phyloP scores from a whole-genome alignment of 371 early-diverging fungal genomes.

The Zancudomyces culisetae region DNA sequence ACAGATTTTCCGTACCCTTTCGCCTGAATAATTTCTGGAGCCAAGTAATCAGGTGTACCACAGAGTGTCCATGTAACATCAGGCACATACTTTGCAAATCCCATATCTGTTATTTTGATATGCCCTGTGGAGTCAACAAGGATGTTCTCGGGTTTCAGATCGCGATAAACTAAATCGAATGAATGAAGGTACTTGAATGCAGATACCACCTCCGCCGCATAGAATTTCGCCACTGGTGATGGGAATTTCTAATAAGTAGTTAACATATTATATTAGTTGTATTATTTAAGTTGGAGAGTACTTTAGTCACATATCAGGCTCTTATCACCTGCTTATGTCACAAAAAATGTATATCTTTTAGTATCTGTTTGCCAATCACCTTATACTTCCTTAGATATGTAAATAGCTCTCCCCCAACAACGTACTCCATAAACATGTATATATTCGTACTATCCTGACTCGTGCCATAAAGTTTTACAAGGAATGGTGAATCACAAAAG shows the following conservation, averaged over 20 bases:
- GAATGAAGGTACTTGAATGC: slow-evolving; percentile 74
- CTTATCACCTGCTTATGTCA: too few species aligned
- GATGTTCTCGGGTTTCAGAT: slow-evolving; percentile 86
- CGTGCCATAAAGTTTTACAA: slow-evolving; percentile 82
- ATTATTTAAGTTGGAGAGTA: too few species aligned
- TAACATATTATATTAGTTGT: too few species aligned
- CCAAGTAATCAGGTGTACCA: slow-evolving; percentile 98
- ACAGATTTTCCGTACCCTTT: slow-evolving; percentile 90
- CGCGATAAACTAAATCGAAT: slow-evolving; percentile 84
- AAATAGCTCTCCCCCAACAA: slow-evolving; percentile 90
- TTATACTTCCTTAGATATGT: slow-evolving; percentile 41
- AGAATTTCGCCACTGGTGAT: slow-evolving; percentile 69
- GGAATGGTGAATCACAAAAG: slow-evolving; percentile 71
- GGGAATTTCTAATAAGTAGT: slow-evolving; percentile 52
- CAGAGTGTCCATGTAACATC: slow-evolving; percentile 94
- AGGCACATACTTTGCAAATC: slow-evolving; percentile 91
- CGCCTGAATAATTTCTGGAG: slow-evolving; percentile 93
- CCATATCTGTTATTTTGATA: slow-evolving; percentile 98
- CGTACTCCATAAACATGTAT: slow-evolving; percentile 86
- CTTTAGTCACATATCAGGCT: too few species aligned
- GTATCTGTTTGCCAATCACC: too few species aligned
- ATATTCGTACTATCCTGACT: slow-evolving; percentile 71
- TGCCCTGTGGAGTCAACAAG: slow-evolving; percentile 77
- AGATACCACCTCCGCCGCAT: slow-evolving; percentile 52
- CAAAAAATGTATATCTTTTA: too few species aligned